Percentiles rank a stretch among this genome's conserved stretches.
Evolutionary conservation across 2,329 filamentous ascomycete species (phyloP).

Genomic region (Pleomassaria siparia): DNA sequence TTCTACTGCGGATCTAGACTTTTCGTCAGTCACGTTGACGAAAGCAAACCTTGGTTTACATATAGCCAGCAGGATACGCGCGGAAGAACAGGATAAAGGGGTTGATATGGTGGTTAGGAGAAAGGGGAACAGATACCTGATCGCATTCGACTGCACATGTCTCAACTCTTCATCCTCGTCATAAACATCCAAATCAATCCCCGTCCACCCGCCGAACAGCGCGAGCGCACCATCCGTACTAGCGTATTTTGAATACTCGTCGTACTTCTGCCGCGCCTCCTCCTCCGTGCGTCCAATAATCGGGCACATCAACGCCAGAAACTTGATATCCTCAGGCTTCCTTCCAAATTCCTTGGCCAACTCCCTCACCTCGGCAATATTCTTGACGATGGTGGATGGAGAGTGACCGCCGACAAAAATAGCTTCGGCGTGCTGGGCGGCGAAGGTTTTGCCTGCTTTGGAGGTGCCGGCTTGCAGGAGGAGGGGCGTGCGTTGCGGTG

Average conservation of each 20-base stretch:
- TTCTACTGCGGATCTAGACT: conserved; percentile 18
- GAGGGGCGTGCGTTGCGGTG: conserved; percentile 66
- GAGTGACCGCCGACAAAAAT: conserved; percentile 68
- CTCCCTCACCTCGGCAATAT: conserved; percentile 61
- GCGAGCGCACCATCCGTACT: conserved; percentile 66
- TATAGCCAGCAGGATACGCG: too few species aligned
- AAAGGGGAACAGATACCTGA: conserved; percentile 24
- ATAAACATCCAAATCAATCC: conserved; percentile 61
- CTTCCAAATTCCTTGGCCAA: conserved; percentile 55
- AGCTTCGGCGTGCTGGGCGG: conserved; percentile 67
- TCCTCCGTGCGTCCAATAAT: conserved; percentile 65
- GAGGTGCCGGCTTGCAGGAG: conserved; percentile 69
- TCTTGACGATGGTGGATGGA: conserved; percentile 60
- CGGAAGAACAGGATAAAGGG: too few species aligned
- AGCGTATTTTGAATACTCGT: conserved; percentile 61
- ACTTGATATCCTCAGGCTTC: conserved; percentile 62
- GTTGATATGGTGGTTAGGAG: conserved; percentile 24
- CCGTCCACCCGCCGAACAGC: conserved; percentile 72
- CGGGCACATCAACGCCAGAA: conserved; percentile 64
- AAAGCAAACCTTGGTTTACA: not conserved
- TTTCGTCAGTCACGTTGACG: conserved; percentile 4
- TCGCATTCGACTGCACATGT: conserved; percentile 58
- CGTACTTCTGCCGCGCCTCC: conserved; percentile 63
- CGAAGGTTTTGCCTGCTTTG: conserved; percentile 64
- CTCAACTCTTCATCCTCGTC: conserved; percentile 63